Evolutionary conservation across 305 asterid genomes (phyloP).

Genomic region (Coffea humblotiana): DNA sequence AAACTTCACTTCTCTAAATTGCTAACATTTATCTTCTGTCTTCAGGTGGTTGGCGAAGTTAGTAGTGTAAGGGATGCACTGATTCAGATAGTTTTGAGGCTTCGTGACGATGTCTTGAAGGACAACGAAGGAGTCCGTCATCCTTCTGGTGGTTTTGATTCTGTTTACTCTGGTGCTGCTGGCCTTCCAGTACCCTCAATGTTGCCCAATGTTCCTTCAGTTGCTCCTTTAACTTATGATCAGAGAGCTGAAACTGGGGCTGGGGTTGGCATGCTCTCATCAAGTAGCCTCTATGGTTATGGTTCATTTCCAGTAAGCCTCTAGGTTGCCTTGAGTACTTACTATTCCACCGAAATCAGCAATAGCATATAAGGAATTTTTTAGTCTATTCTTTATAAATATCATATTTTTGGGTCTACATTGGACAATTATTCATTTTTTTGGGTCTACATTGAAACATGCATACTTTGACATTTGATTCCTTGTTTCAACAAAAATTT

Average conservation of each 20-base stretch:
- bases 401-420: background rate
- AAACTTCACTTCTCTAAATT: slow-evolving; percentile 18
- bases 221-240: slow-evolving; percentile 64
- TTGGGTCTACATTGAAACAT: background rate
- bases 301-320: slow-evolving; percentile 62
- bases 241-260: slow-evolving; percentile 64
- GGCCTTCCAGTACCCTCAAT: slow-evolving; percentile 60
- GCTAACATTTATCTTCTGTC: slow-evolving; percentile 21
- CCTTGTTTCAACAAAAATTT: background rate
- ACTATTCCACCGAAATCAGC: too few relatives aligned
- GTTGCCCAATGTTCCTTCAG: slow-evolving; percentile 47
- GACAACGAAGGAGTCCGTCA: slow-evolving; percentile 59
- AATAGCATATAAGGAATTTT: slow-evolving; percentile 6
- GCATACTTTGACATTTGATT: background rate
- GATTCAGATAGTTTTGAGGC: slow-evolving; percentile 83
- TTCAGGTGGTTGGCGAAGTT: slow-evolving; percentile 74
- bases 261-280: slow-evolving; percentile 60
- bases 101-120: slow-evolving; percentile 78
- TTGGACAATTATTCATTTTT: background rate
- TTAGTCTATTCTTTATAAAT: background rate
- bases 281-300: slow-evolving; percentile 68
- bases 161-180: slow-evolving; percentile 48
- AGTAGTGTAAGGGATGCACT: slow-evolving; percentile 84
- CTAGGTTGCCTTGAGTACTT: slow-evolving; percentile 3
- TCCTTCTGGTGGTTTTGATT: slow-evolving; percentile 60